phyloP scores from a whole-genome alignment of 345 rosid genomes.

The Rhodamnia argentea region DNA sequence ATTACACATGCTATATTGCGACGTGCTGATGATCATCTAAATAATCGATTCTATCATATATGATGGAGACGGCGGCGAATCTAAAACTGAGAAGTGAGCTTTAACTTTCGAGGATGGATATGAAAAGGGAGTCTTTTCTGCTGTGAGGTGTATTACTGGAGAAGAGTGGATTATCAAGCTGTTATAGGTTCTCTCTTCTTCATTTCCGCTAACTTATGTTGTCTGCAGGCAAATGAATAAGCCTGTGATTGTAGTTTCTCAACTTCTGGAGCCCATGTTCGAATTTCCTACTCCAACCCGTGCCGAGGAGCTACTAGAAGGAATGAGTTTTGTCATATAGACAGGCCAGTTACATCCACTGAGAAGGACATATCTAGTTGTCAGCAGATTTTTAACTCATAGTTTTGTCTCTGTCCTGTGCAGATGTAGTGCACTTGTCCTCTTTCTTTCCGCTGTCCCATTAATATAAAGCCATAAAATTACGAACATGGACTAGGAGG shows the following conservation, averaged over 20 bases:
- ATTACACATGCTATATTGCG: too few relatives aligned
- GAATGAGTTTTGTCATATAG: neutral
- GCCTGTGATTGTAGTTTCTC: constrained; percentile 68
- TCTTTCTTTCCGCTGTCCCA: neutral
- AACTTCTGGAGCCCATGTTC: constrained; percentile 65
- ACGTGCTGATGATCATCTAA: too few relatives aligned
- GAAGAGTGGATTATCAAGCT: too few relatives aligned
- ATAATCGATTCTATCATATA: too few relatives aligned
- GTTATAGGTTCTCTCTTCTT: too few relatives aligned
- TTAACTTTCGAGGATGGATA: too few relatives aligned
- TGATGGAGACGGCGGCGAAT: too few relatives aligned
- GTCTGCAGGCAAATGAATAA: constrained; percentile 26
- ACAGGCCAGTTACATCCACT: neutral
- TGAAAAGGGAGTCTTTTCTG: too few relatives aligned
- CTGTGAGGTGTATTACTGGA: too few relatives aligned
- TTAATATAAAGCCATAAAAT: too few relatives aligned
- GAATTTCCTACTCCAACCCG: constrained; percentile 66
- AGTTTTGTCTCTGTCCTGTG: neutral
- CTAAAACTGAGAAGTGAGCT: too few relatives aligned
- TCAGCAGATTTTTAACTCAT: neutral
- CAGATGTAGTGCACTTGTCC: neutral
- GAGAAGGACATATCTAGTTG: neutral
- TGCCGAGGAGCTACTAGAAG: constrained; percentile 32
- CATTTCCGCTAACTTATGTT: too few relatives aligned
- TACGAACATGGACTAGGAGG: neutral